A percentile compares a stretch with the other conserved stretches of the same genome.
These are phyloP conservation scores for Trichoderma simmonsii DNA, from an alignment of 2,329 filamentous ascomycete species.

Conservation along the genomic window DNA sequence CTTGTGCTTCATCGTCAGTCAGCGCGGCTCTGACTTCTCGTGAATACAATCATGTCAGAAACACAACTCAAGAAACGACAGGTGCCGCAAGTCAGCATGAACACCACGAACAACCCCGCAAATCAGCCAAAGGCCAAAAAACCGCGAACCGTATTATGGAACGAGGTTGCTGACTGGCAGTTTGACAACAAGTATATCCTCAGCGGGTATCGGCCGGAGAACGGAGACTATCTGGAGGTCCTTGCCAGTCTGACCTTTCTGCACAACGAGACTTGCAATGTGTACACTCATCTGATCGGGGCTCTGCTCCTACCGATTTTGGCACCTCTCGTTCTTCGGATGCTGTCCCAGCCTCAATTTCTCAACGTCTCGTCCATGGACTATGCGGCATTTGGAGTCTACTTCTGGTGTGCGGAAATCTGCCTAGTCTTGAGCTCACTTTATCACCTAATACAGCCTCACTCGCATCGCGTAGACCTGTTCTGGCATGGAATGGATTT, in stretches of 20 bases:
- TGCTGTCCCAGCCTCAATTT: not conserved
- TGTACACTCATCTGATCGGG: conserved; percentile 1
- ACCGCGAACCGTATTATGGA: not conserved
- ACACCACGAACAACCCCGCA: not conserved
- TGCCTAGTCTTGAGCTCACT: not conserved
- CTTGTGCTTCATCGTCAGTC: not conserved
- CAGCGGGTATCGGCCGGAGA: conserved; percentile 1
- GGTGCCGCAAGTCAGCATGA: not conserved
- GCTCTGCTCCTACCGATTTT: not conserved
- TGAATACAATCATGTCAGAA: not conserved
- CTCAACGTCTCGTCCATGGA: not conserved
- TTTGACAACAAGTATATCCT: conserved; percentile 11
- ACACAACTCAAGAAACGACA: not conserved
- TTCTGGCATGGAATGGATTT: conserved; percentile 10
- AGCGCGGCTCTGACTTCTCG: not conserved
- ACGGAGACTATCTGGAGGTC: not conserved
- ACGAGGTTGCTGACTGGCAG: conserved; percentile 3
- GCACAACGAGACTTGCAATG: conserved; percentile 7
- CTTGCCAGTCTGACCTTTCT: not conserved
- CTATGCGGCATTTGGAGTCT: not conserved
- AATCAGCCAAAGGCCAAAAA: not conserved
- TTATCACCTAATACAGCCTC: conserved; percentile 5
- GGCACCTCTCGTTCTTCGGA: not conserved
- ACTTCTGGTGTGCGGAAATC: not conserved
- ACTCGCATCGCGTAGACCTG: not conserved